Conservation (phyloP, 805 yeast species). For the Pichia ethanolica region DNA sequence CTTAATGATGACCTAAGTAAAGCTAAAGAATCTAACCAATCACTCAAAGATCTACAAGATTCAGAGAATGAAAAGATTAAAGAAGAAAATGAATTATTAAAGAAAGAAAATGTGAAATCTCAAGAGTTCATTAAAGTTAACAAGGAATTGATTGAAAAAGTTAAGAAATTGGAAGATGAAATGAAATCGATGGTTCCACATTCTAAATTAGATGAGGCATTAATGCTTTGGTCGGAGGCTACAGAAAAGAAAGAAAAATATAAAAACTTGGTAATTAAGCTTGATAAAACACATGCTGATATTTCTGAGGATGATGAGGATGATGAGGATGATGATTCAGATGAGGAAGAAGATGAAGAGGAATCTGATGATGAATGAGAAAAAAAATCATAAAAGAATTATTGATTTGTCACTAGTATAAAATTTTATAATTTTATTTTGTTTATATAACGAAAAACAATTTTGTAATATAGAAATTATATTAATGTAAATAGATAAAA, state of each 20-base stretch:
- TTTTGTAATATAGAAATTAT: too few relatives aligned
- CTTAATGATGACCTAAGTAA: too few relatives aligned
- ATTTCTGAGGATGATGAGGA: slow-evolving; percentile 7
- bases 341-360: slow-evolving; percentile 2
- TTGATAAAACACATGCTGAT: slow-evolving; percentile 6
- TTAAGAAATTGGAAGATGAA: slow-evolving; percentile 3
- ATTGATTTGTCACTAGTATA: background rate
- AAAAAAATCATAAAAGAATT: background rate
- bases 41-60: background rate
- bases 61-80: background rate
- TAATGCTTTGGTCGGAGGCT: slow-evolving; percentile 11
- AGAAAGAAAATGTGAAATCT: background rate
- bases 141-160: background rate
- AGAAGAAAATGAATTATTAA: background rate
- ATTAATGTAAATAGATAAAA: background rate
- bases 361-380: background rate
- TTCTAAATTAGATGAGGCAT: slow-evolving; percentile 10
- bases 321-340: slow-evolving; percentile 5
- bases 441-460: too few relatives aligned
- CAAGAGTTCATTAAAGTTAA: background rate
- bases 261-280: slow-evolving; percentile 1
- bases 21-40: background rate
- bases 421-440: background rate
- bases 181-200: slow-evolving; percentile 6
- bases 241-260: slow-evolving; percentile 11